phyloP scores from a whole-genome alignment of 1,284 basidiomycete species.

The Amylostereum areolatum region DNA sequence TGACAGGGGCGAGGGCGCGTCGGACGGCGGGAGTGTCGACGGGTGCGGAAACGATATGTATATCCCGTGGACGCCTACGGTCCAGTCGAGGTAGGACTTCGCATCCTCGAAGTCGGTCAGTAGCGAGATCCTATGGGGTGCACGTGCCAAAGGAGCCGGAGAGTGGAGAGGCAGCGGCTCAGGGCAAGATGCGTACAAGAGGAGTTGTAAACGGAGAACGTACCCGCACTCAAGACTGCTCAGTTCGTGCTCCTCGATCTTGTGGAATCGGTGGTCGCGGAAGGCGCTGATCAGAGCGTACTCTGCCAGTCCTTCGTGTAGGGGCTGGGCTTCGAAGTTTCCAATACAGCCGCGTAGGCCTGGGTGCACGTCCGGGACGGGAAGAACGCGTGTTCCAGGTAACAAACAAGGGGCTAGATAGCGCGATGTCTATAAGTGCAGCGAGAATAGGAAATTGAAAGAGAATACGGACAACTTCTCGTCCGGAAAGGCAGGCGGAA shows the following conservation, averaged over 20 bases:
- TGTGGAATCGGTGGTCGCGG: conserved; percentile 62
- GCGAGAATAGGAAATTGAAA: conserved; percentile 1
- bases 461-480: conserved; percentile 59
- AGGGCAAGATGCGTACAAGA: conserved; percentile 1
- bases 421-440: background rate
- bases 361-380: conserved; percentile 50
- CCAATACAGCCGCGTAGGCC: conserved; percentile 92
- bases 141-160: background rate
- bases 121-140: conserved; percentile 70
- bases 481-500: conserved; percentile 56
- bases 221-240: conserved; percentile 81
- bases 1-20: conserved; percentile 63
- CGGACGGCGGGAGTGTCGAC: conserved; percentile 42
- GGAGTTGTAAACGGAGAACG: conserved; percentile 24
- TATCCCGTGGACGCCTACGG: conserved; percentile 88
- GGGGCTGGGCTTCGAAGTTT: conserved; percentile 77
- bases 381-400: conserved; percentile 84
- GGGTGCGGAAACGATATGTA: conserved; percentile 85
- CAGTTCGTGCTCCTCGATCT: conserved; percentile 74
- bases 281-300: conserved; percentile 88
- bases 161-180: background rate
- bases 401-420: conserved; percentile 85
- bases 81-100: conserved; percentile 87
- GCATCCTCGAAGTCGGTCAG: conserved; percentile 91
- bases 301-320: conserved; percentile 77